Base-by-base conservation (phyloP, 208 protist species). In the Trypanosomatidae sp. region DNA sequence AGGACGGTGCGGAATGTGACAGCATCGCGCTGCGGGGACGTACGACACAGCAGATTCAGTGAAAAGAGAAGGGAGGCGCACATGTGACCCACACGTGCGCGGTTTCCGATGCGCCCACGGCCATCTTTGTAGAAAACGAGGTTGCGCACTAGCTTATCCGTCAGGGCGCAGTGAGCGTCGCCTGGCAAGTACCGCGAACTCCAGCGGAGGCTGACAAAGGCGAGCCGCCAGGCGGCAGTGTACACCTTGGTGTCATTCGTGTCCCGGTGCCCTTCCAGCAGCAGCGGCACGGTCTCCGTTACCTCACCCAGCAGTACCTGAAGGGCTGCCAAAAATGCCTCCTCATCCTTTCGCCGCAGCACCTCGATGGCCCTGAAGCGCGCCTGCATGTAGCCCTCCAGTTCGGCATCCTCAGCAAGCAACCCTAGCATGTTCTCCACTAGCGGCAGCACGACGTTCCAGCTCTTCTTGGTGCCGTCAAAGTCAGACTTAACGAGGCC, bases 401-500 rank as follows among this genome's bases (percentile, higher is more conserved):
- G 71, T 13, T 76, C 76, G 13, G 86, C 78, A 66, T 95, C 88
- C 64, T 92, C 83, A n/a, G 82, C 85, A 44, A 92, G 74, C 43
- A 90, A 66, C 59, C 79, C 71, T 10, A 93, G 74, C 22, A 95
- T 77, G 53, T 78, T 80, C 58, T 90, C 82, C 66, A 91, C 87
- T 44, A 95, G 84, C 44, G 71, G 77, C 47, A 86, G 69, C 49
- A 86, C 84, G 33, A 89, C 77, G 36, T 81, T 77, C 74, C 86
- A 83, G 64, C 77, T 90, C 41, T 92, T 80, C 59, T 72, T 80
- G 17, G 76, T 76, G 49, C 76, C 85, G 44, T 84, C 71, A 60
- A 90, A 82, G 65, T 91, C 90, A 55, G 71, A 75, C 56, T 87
- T 81, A 15, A 88, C 82, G 47, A 95, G 83, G 65, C 91, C 83